Evolutionary conservation across 2,329 filamentous ascomycete species (phyloP), one percentile per base, ranked within the genome.

Genomic region (Escovopsis sp.): DNA sequence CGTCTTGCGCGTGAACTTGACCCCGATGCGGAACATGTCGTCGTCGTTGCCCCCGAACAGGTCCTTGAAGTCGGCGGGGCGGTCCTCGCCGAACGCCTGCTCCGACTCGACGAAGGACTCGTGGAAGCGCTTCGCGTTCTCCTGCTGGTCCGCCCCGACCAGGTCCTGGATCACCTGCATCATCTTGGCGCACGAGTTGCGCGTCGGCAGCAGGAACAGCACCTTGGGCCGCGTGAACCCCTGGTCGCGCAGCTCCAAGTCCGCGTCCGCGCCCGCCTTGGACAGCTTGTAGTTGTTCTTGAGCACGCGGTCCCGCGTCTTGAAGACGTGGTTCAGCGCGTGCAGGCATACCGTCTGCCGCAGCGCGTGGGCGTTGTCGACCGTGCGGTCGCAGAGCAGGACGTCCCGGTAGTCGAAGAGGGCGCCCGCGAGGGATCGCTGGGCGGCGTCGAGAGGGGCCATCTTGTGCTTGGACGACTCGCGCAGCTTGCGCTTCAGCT

Each of bases 1-100:
- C 0, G 86, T 93, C 59, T 94, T 96, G 41, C 90, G 75, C 0
- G 90, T 96, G 54, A 98, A 92, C 57, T 96, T 98, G 51, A 98
- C 59, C n/a, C 88, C 90, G 2, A 96, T 65, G 3, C 88, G 76
- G 61, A 96, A 98, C 72, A 92, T 90, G 59, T 98, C 90, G 53
- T 96, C 90, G 53, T 94, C 85, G 52, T 94, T 96, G 39, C 90
- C 90, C 41, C 79, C 79, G 50, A 98, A 98, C 0, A 96, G 68
- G 38, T 93, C 82, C 17, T 72, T 68, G 58, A 93, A 96, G 54
- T 96, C 90, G 3, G 78, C 79, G 0, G 90, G 79, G 50, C 85
- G 84, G 50, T 82, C 76, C 8, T 71, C 63, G 18, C 77, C 74
- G 45, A 85, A 79, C 27, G 72, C 73, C 30, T 48, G 39, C 16